A percentile compares a stretch with the other conserved stretches of the same genome.
phyloP scores from a whole-genome alignment of 345 rosid species.

The Trapa bicornis region DNA sequence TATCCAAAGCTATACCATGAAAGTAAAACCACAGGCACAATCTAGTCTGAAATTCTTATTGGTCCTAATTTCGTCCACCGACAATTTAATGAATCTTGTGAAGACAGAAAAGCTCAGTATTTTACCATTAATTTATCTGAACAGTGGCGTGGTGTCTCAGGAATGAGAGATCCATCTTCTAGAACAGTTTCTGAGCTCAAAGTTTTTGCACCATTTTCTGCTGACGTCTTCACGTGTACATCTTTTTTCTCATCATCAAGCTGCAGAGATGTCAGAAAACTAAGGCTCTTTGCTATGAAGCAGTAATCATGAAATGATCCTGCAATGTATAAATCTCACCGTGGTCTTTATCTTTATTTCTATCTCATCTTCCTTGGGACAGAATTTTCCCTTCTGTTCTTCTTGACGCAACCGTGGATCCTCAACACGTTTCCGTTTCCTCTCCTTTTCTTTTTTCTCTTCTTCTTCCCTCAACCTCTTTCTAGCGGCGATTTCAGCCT shows the following conservation, averaged over 20 bases:
- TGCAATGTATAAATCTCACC: constrained; percentile 21
- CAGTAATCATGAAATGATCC: background rate
- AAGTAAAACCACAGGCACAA: no score
- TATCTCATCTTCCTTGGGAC: constrained; percentile 33
- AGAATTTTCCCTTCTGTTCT: constrained; percentile 32
- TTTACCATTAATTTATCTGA: constrained; percentile 43
- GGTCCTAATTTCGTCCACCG: no score
- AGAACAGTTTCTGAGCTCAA: constrained; percentile 18
- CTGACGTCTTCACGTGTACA: constrained; percentile 13
- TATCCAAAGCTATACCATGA: no score
- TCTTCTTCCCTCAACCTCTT: constrained; percentile 67
- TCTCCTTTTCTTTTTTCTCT: constrained; percentile 56
- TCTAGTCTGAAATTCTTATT: no score
- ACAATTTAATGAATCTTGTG: background rate
- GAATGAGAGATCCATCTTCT: constrained; percentile 17
- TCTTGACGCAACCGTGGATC: constrained; percentile 45
- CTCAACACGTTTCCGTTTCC: constrained; percentile 53
- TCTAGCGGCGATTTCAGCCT: constrained; percentile 58
- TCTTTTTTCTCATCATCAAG: constrained; percentile 19
- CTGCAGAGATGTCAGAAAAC: constrained; percentile 11
- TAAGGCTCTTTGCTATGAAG: background rate
- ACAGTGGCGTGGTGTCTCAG: constrained; percentile 16
- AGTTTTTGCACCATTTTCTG: constrained; percentile 14
- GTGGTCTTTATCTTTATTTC: constrained; percentile 27
- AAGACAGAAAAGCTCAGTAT: background rate